Percentiles rank a stretch among this genome's conserved stretches.
These are phyloP conservation scores for Paramyrothecium sp. DNA, from an alignment of 2,329 filamentous ascomycete genomes.

Conservation along the genomic window DNA sequence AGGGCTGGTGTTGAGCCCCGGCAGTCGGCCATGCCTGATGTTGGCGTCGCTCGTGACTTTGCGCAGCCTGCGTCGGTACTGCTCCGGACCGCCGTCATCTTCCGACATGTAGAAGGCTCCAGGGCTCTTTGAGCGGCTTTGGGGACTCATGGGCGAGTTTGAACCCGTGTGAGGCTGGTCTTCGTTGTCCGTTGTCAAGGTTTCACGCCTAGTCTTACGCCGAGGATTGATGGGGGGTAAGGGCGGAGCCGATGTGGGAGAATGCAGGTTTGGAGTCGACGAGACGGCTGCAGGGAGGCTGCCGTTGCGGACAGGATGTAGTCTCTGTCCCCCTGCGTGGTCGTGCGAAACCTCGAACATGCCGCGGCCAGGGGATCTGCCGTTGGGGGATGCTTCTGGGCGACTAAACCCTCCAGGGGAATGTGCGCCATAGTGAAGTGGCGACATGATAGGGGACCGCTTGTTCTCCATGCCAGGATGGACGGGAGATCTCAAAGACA, in stretches of 20 bases:
- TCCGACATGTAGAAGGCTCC: slow-evolving; percentile 32
- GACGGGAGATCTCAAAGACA: slow-evolving; percentile 42
- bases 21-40: slow-evolving; percentile 25
- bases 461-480: slow-evolving; percentile 43
- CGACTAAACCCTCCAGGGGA: slow-evolving; percentile 20
- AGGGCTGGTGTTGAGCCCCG: slow-evolving; percentile 22
- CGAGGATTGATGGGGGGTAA: slow-evolving; percentile 60
- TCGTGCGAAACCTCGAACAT: slow-evolving; percentile 44
- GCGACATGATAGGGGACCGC: slow-evolving; percentile 47
- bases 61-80: slow-evolving; percentile 38
- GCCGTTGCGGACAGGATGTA: slow-evolving; percentile 31
- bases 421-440: slow-evolving; percentile 30
- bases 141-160: slow-evolving; percentile 17
- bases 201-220: slow-evolving; percentile 43
- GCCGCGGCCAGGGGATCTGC: slow-evolving; percentile 3
- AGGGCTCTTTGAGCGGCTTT: slow-evolving; percentile 19
- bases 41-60: slow-evolving; percentile 41
- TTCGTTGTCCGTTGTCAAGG: slow-evolving; percentile 30
- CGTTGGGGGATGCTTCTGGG: background rate
- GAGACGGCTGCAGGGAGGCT: slow-evolving; percentile 29
- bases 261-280: slow-evolving; percentile 36
- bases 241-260: slow-evolving; percentile 40
- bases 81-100: slow-evolving; percentile 34
- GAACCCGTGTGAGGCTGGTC: slow-evolving; percentile 25
- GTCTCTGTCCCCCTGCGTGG: slow-evolving; percentile 25